A percentile compares a stretch with the other conserved stretches of the same genome.
These are phyloP conservation scores for Xylaria intraflava DNA, from an alignment of 495 filamentous ascomycete genomes.

Conservation along the genomic window DNA sequence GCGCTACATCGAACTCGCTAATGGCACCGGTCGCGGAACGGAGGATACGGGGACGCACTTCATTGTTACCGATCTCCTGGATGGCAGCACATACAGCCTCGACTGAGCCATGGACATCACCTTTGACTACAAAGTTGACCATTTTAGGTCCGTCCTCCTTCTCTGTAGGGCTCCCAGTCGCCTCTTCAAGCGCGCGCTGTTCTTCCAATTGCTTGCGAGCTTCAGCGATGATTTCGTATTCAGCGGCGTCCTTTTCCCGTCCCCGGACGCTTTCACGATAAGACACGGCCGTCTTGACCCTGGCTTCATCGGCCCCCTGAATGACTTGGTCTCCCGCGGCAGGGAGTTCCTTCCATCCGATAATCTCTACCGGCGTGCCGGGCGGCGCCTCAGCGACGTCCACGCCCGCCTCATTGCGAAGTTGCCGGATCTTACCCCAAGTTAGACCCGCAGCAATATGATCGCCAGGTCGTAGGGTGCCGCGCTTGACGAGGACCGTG, in stretches of 20 bases:
- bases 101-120: constrained; percentile 85
- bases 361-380: constrained; percentile 82
- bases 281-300: constrained; percentile 72
- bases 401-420: constrained; percentile 79
- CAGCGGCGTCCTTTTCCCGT: constrained; percentile 38
- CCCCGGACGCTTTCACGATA: constrained; percentile 56
- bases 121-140: constrained; percentile 84
- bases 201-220: constrained; percentile 56
- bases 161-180: constrained; percentile 15
- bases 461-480: constrained; percentile 75
- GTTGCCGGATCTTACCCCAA: constrained; percentile 72
- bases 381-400: constrained; percentile 69
- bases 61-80: constrained; percentile 69
- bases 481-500: constrained; percentile 80
- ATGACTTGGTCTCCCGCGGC: constrained; percentile 83
- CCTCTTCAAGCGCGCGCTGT: constrained; percentile 46
- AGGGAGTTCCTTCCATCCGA: constrained; percentile 91
- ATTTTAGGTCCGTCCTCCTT: constrained; percentile 49
- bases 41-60: constrained; percentile 71
- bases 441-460: constrained; percentile 81
- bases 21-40: constrained; percentile 71
- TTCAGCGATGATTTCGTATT: constrained; percentile 73
- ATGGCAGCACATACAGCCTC: constrained; percentile 79
- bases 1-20: constrained; percentile 82
- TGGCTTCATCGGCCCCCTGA: constrained; percentile 70